phyloP scores from a whole-genome alignment of 2,329 filamentous ascomycete genomes.

The Venturia asperata region DNA sequence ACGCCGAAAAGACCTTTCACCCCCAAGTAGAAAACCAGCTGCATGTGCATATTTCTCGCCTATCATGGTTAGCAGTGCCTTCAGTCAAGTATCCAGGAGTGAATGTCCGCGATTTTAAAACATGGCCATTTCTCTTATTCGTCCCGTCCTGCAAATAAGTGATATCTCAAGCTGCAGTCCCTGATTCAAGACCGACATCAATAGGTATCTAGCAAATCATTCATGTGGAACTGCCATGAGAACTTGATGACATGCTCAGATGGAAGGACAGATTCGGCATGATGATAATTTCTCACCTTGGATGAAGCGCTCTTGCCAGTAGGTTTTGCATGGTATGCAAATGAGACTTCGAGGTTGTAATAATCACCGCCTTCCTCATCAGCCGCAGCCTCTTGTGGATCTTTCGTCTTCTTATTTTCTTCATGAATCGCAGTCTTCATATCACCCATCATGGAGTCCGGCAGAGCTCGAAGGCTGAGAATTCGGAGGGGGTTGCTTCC shows the following conservation, averaged over 20 bases:
- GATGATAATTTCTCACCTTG: conserved; percentile 45
- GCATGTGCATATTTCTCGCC: conserved; percentile 91
- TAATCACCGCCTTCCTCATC: conserved; percentile 86
- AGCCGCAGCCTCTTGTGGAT: conserved; percentile 78
- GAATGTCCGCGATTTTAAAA: too few species aligned
- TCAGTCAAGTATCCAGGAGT: background rate
- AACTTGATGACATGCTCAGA: too few species aligned
- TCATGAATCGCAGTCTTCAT: conserved; percentile 74
- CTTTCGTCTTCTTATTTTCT: conserved; percentile 72
- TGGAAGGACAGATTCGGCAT: too few species aligned
- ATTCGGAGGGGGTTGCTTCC: conserved; percentile 86
- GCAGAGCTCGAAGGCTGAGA: conserved; percentile 76
- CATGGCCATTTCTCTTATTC: too few species aligned
- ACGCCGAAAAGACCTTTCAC: conserved; percentile 83
- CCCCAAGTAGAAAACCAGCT: conserved; percentile 87
- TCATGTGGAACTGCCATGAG: background rate
- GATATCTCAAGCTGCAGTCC: background rate
- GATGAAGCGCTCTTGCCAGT: conserved; percentile 62
- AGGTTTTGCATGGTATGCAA: conserved; percentile 85
- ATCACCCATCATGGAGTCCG: conserved; percentile 72
- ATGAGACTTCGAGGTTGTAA: conserved; percentile 85
- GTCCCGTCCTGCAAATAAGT: background rate
- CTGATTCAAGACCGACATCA: too few species aligned
- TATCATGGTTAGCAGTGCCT: background rate
- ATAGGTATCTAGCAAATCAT: background rate